phyloP scores from a whole-genome alignment of 495 filamentous ascomycete species.

The Lentithecium fluviatile region DNA sequence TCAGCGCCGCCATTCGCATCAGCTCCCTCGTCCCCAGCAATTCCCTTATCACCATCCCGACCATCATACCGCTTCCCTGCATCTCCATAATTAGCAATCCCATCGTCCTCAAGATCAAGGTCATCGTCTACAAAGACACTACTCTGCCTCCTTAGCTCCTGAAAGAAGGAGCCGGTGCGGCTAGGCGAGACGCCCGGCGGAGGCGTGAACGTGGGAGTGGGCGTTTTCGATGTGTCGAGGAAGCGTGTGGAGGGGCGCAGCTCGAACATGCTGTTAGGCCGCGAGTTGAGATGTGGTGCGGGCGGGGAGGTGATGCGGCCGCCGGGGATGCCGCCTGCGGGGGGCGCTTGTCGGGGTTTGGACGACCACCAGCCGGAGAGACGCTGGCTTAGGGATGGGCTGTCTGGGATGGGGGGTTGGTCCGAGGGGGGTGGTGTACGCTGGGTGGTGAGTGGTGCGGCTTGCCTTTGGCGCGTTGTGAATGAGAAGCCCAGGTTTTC shows the following conservation, averaged over 20 bases:
- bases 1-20: neutral
- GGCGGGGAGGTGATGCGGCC: neutral
- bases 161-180: slow-evolving; percentile 51
- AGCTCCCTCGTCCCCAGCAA: neutral
- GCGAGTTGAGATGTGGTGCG: neutral
- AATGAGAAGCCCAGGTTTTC: neutral
- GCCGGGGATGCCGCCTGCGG: neutral
- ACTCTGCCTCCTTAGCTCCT: slow-evolving; percentile 60
- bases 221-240: slow-evolving; percentile 28
- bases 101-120: neutral
- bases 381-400: slow-evolving; percentile 35
- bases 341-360: neutral
- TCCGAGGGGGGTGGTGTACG: neutral
- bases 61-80: neutral
- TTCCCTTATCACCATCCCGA: neutral
- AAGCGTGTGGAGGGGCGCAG: slow-evolving; percentile 15
- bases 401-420: slow-evolving; percentile 23
- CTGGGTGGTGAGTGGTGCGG: neutral
- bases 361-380: slow-evolving; percentile 36
- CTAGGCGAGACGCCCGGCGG: neutral
- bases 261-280: slow-evolving; percentile 25
- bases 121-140: slow-evolving; percentile 62
- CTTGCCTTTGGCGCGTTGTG: neutral
- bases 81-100: neutral
- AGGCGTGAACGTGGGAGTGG: neutral